A percentile compares a stretch with the other conserved stretches of the same genome.
These are phyloP conservation scores for Leptodermis oblonga DNA, from an alignment of 257 asterid species.

Conservation along the genomic window DNA sequence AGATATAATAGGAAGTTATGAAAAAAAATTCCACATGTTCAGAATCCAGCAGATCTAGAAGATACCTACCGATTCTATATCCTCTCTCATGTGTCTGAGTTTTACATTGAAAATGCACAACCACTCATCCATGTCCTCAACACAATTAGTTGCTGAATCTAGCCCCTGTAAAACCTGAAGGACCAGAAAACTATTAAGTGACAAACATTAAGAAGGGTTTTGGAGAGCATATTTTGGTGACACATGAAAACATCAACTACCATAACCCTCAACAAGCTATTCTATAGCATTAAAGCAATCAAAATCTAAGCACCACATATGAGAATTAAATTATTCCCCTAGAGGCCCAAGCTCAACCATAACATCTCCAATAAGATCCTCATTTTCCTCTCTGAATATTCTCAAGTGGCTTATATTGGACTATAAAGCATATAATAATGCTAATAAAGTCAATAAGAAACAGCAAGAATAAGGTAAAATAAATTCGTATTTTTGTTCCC, in stretches of 20 bases:
- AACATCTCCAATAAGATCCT: background rate
- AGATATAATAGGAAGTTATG: background rate
- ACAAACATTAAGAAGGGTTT: background rate
- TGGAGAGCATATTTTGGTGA: background rate
- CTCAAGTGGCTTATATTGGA: background rate
- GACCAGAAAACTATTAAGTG: conserved; percentile 19
- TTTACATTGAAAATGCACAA: conserved; percentile 85
- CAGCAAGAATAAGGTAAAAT: background rate
- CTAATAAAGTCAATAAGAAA: background rate
- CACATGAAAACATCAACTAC: background rate
- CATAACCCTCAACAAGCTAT: background rate
- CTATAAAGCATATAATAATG: background rate
- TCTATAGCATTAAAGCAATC: background rate
- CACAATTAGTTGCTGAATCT: conserved; percentile 73
- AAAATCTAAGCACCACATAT: background rate
- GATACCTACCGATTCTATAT: conserved; percentile 81
- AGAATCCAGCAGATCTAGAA: conserved; percentile 14
- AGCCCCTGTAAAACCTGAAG: conserved; percentile 85
- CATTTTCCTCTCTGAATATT: background rate
- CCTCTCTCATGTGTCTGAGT: conserved; percentile 99
- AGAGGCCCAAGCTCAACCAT: background rate
- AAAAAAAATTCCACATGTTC: background rate
- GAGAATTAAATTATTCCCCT: background rate
- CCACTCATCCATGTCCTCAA: conserved; percentile 99
- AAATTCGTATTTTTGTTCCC: conserved; percentile 4